Conservation (phyloP, 805 yeast genomes). For the Zygosaccharomyces siamensis region DNA sequence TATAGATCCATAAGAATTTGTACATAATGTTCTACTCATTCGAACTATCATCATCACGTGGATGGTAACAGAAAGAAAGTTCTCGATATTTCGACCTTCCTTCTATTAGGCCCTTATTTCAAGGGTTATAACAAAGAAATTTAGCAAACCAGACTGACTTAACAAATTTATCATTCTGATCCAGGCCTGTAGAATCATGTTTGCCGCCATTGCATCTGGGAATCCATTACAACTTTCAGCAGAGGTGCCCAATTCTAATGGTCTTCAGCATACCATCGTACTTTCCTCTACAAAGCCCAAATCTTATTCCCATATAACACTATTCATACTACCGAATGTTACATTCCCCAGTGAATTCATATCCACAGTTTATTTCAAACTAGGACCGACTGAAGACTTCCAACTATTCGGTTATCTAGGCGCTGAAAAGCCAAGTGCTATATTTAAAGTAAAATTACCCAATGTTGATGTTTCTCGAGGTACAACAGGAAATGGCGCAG, state of each 20-base stretch:
- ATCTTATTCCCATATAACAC: conserved; percentile 62
- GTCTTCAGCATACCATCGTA: conserved; percentile 35
- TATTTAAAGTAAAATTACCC: conserved; percentile 63
- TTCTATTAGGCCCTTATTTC: background rate
- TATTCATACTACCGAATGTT: conserved; percentile 81
- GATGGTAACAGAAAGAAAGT: conserved; percentile 7
- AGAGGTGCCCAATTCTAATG: conserved; percentile 37
- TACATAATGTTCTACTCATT: conserved; percentile 5
- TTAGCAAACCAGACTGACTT: background rate
- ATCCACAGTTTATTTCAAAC: conserved; percentile 84
- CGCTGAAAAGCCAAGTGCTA: conserved; percentile 78
- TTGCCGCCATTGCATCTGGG: conserved; percentile 39
- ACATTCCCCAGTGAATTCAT: conserved; percentile 64
- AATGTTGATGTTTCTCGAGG: conserved; percentile 5
- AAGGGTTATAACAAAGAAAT: conserved; percentile 3
- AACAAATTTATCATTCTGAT: background rate
- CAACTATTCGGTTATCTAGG: conserved; percentile 61
- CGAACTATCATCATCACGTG: conserved; percentile 8
- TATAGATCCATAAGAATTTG: background rate
- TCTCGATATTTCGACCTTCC: conserved; percentile 10
- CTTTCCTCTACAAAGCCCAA: conserved; percentile 35
- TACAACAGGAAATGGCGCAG: conserved; percentile 25
- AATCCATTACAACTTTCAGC: conserved; percentile 36
- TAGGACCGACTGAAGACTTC: conserved; percentile 56
- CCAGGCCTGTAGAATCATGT: conserved; percentile 21